Conservation (phyloP, 148 eudicot species). For the Diospyros lotus region DNA sequence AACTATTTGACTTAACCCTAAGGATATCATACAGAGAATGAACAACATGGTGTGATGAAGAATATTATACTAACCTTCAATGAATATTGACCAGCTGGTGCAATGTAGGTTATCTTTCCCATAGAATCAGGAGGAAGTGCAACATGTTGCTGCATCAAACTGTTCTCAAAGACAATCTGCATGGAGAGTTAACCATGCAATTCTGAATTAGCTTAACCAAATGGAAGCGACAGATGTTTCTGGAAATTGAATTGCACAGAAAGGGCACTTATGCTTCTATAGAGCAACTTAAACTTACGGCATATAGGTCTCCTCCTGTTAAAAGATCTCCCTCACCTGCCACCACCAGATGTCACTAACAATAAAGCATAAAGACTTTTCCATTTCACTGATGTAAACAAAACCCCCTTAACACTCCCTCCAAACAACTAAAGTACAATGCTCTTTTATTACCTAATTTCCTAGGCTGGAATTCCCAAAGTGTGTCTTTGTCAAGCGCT, state of each 20-base stretch:
- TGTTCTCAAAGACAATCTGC: constrained; percentile 87
- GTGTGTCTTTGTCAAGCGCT: constrained; percentile 84
- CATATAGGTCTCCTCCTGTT: constrained; percentile 98
- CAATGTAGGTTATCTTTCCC: constrained; percentile 92
- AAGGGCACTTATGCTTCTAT: constrained; percentile 4
- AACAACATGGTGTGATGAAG: neutral
- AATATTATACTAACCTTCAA: constrained; percentile 48
- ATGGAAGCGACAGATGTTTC: neutral
- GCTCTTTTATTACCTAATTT: constrained; percentile 49
- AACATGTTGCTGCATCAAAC: constrained; percentile 76
- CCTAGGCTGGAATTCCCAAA: constrained; percentile 96
- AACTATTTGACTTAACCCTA: neutral
- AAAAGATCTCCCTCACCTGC: constrained; percentile 93
- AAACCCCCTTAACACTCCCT: neutral
- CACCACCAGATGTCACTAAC: constrained; percentile 12
- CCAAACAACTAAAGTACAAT: constrained; percentile 10
- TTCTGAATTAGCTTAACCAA: constrained; percentile 17
- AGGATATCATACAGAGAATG: neutral
- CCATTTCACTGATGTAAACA: neutral
- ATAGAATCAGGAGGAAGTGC: constrained; percentile 97
- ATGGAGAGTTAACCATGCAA: constrained; percentile 13
- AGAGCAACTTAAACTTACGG: constrained; percentile 54
- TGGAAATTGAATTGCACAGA: neutral
- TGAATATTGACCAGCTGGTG: constrained; percentile 93
- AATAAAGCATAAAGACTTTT: neutral